Evolutionary conservation across 176 grass and related monocot genomes (phyloP), one percentile per base, ranked within the genome.

Genomic region (Neostapfia colusana): DNA sequence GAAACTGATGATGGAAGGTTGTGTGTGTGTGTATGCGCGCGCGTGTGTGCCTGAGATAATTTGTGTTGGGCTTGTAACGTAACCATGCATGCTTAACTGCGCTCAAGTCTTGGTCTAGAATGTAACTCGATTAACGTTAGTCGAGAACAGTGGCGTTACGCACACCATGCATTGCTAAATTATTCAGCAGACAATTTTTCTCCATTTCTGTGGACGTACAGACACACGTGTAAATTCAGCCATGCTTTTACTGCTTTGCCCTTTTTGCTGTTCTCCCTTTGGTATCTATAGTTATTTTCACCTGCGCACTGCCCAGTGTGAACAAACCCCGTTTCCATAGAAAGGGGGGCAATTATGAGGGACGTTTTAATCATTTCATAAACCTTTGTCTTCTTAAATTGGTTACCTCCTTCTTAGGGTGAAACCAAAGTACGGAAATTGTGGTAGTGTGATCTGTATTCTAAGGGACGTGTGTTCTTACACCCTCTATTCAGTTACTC

Each of bases 1-100:
- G 75, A 28, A 23, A 34, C 40, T 82, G 27, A 72, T 77, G 28
- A 60, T 24, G 58, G 48, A 56, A 58, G 8, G 58, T 49, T 64
- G 44, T 71, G 7, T 81, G 27, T 71, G 10, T 81, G n/a, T 57
- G 23, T 62, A 2, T 27, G 31, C n/a, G n/a, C n/a, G n/a, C n/a
- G n/a, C n/a, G n/a, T n/a, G n/a, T n/a, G n/a, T n/a, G n/a, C n/a
- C 27, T 46, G 72, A 65, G 67, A 23, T 63, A 54, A 27, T 42
- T 4, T 51, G 15, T 50, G 10, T 31, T 44, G 48, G 54, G 43
- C 17, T 66, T 87, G 21, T 45, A 62, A 35, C 23, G 20, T 85
- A 68, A 72, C 0, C 54, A 12, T 8, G 24, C 20, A 65, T 56
- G n/a, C 13, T 48, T 68, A 81, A 54, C 44, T 56, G 34, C 44